Conservation (phyloP, 1,284 basidiomycete genomes). For the Naganishia cerealis region DNA sequence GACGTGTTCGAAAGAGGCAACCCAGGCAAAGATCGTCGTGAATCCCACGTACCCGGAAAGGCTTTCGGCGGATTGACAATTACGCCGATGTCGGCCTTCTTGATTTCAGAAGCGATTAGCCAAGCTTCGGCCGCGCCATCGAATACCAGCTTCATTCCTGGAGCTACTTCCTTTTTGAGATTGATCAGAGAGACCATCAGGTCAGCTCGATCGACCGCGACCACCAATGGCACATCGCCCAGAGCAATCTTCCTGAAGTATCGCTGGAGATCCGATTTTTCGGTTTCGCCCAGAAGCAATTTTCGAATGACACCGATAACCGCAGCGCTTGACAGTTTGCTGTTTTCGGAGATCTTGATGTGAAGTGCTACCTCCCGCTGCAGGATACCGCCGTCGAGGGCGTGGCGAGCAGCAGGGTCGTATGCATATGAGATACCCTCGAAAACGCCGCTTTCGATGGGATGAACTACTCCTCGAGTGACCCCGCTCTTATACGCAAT, state of each 20-base stretch:
- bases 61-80: conserved; percentile 66
- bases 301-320: conserved; percentile 69
- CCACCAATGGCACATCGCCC: conserved; percentile 66
- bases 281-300: conserved; percentile 61
- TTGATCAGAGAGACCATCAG: conserved; percentile 71
- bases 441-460: conserved; percentile 53
- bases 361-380: conserved; percentile 72
- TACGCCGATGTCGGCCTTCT: conserved; percentile 67
- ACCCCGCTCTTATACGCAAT: conserved; percentile 60
- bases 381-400: conserved; percentile 68
- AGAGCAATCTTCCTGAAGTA: conserved; percentile 63
- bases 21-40: conserved; percentile 67
- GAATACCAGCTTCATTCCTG: conserved; percentile 56
- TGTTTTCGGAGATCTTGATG: conserved; percentile 60
- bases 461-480: conserved; percentile 61
- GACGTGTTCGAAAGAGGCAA: conserved; percentile 70
- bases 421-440: conserved; percentile 68
- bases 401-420: conserved; percentile 64
- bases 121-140: conserved; percentile 70
- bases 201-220: conserved; percentile 70
- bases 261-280: conserved; percentile 57
- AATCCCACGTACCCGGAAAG: conserved; percentile 69
- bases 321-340: conserved; percentile 62
- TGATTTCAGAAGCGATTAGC: conserved; percentile 69
- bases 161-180: conserved; percentile 68